A percentile compares a stretch with the other conserved stretches of the same genome.
phyloP scores from a whole-genome alignment of 257 asterid species.

The Ligustrum vulgare region DNA sequence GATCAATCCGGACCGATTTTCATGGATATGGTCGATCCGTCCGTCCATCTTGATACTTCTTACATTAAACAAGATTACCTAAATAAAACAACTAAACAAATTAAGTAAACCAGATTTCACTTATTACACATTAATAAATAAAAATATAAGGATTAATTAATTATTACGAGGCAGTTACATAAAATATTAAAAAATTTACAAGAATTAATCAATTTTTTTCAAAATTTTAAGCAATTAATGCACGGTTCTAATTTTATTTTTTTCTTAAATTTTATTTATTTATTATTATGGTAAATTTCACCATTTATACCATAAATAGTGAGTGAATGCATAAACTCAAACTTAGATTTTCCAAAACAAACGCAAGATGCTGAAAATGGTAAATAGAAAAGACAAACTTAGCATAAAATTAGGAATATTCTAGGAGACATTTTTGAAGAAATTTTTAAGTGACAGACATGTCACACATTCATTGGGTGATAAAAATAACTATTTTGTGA shows the following conservation, averaged over 20 bases:
- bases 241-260: neutral
- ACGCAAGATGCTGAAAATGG: neutral
- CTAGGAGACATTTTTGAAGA: too few species aligned
- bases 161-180: neutral
- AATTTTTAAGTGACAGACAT: too few species aligned
- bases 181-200: neutral
- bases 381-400: neutral
- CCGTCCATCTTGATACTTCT: too few species aligned
- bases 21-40: too few species aligned
- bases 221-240: neutral
- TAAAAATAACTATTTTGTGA: too few species aligned
- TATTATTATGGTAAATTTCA: neutral
- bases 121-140: neutral
- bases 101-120: neutral
- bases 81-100: neutral
- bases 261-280: too few species aligned
- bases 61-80: neutral
- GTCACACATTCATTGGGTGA: too few species aligned
- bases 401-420: neutral
- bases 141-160: neutral
- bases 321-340: neutral
- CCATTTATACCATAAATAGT: neutral
- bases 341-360: constrained; percentile 5
- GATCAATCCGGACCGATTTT: too few species aligned
- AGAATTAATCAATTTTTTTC: neutral